Evolutionary conservation across 192 early-diverging fungal genomes (phyloP), one percentile per base, ranked within the genome.

Genomic region (Chytriomyces sp.): DNA sequence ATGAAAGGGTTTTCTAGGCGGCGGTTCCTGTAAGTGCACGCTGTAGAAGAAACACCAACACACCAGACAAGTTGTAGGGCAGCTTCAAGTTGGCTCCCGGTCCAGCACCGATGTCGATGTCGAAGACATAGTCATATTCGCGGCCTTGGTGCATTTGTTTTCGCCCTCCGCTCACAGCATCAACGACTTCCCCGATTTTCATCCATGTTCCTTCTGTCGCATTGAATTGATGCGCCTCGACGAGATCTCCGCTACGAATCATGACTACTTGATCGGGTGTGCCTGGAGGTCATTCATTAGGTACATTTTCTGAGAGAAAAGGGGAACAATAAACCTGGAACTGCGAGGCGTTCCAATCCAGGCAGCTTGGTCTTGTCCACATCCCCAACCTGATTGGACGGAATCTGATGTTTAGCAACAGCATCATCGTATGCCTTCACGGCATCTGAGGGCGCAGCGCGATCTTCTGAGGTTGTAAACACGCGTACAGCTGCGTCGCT

Each of bases 71-170:
- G 79, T 99, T 98, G 79, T 91, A 99, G 32, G 96, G 98, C 12
- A 99, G 84, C 75, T 98, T 96, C 5, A 98, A 78, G 17, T 90
- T 86, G 31, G 91, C 91, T 1, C 75, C 80, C n/a, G n/a, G n/a
- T 7, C 91, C 93, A 33, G 91, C 93, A 33, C 90, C 89, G 37
- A 98, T 88, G 71, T 98, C 96, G 26, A 99, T 92, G 74, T 96
- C 95, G 84, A 99, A 99, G 33, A 99, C 92, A 77, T 93, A 96
- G 80, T 99, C 98, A 76, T 99, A 99, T 70, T 98, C 95, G 49
- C 85, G 82, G 33, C 96, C 95, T 4, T 88, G 82, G 75, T 89
- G 93, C 31, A 91, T 70, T 72, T 94, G 90, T 75, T 96, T 98
- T 28, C 89, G 77, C 6, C 83, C 74, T 7, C 81, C 81, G 3